Evolutionary conservation across 2,329 filamentous ascomycete species (phyloP).

Genomic region (Penicillium sp.): DNA sequence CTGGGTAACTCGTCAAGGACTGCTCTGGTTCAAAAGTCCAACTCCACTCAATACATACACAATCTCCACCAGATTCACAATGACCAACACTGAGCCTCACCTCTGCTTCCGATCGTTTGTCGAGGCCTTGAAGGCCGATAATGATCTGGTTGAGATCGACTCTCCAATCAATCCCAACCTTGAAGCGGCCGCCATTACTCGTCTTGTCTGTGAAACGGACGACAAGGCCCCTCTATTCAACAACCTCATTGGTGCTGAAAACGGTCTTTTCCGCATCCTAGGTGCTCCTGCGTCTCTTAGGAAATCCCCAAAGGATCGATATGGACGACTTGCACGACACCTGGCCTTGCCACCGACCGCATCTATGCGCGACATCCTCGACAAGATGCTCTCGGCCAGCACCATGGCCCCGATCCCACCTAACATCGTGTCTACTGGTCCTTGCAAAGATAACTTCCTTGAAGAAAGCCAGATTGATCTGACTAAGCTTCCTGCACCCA

Average conservation of each 20-base stretch:
- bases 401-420: background rate
- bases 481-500: constrained; percentile 41
- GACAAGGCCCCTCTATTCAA: constrained; percentile 53
- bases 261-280: constrained; percentile 51
- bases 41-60: background rate
- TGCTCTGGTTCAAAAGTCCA: background rate
- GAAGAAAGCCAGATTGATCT: constrained; percentile 45
- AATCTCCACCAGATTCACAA: background rate
- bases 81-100: constrained; percentile 21
- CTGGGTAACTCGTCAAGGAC: background rate
- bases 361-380: constrained; percentile 3
- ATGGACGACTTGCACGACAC: constrained; percentile 15
- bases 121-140: constrained; percentile 43
- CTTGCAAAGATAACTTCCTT: constrained; percentile 46
- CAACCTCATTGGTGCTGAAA: constrained; percentile 48
- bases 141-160: constrained; percentile 48
- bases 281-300: constrained; percentile 45
- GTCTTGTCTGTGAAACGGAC: constrained; percentile 46
- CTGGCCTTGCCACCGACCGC: constrained; percentile 14
- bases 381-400: constrained; percentile 7
- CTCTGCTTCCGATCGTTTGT: constrained; percentile 50
- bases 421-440: constrained; percentile 35
- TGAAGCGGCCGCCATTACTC: constrained; percentile 49
- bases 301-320: constrained; percentile 24
- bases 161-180: constrained; percentile 44